Evolutionary conservation across 1,284 basidiomycete genomes (phyloP).

Genomic region (Meira nashicola): DNA sequence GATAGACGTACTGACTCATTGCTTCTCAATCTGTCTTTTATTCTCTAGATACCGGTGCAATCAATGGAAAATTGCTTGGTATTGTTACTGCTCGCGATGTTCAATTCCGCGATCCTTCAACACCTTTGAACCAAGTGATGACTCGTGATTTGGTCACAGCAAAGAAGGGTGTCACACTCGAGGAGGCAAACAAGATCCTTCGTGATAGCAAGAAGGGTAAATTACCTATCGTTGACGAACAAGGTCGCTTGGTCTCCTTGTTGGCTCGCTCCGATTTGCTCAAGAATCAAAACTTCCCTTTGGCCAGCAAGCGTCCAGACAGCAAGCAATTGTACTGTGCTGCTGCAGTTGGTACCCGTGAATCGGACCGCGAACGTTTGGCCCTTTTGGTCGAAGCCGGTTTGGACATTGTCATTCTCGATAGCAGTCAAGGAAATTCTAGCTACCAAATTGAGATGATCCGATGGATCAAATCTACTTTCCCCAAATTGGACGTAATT

Average conservation of each 20-base stretch:
- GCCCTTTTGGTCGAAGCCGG: slow-evolving; percentile 84
- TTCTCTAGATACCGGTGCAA: slow-evolving; percentile 73
- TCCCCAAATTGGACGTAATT: slow-evolving; percentile 74
- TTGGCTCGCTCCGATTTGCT: slow-evolving; percentile 79
- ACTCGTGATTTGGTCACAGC: slow-evolving; percentile 57
- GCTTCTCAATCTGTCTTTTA: slow-evolving; percentile 1
- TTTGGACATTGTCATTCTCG: slow-evolving; percentile 88
- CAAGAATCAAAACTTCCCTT: slow-evolving; percentile 95
- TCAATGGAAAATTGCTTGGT: slow-evolving; percentile 83
- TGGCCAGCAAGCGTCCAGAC: slow-evolving; percentile 84
- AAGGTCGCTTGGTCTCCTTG: slow-evolving; percentile 43
- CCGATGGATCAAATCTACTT: slow-evolving; percentile 78
- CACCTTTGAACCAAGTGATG: slow-evolving; percentile 82
- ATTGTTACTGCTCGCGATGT: slow-evolving; percentile 96
- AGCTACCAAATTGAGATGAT: slow-evolving; percentile 92
- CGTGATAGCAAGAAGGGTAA: slow-evolving; percentile 98
- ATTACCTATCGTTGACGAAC: slow-evolving; percentile 59
- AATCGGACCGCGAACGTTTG: slow-evolving; percentile 79
- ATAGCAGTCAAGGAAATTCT: slow-evolving; percentile 96
- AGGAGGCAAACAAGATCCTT: slow-evolving; percentile 88
- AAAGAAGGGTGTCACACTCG: slow-evolving; percentile 58
- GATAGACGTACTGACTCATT: background rate
- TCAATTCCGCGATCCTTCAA: slow-evolving; percentile 74
- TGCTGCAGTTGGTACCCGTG: slow-evolving; percentile 92
- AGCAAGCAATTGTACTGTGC: slow-evolving; percentile 96